phyloP scores from a whole-genome alignment of 352 stramenopile species.

The Globisporangium radiosum region DNA sequence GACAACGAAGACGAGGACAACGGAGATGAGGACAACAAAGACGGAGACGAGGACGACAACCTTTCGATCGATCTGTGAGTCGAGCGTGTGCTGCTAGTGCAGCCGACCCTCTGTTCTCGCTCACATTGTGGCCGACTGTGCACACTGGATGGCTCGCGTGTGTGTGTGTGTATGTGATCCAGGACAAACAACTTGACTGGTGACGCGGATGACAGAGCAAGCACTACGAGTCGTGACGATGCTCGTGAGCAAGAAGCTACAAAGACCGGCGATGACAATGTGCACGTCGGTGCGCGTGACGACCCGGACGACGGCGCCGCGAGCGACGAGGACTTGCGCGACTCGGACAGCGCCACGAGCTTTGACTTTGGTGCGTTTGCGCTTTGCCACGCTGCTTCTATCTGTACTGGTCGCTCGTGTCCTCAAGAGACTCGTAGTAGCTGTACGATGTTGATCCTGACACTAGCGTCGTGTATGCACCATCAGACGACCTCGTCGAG shows the following conservation, averaged over 20 bases:
- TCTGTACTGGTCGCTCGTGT: no score
- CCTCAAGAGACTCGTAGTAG: no score
- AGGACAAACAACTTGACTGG: background rate
- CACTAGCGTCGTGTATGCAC: no score
- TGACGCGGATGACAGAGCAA: background rate
- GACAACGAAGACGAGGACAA: background rate
- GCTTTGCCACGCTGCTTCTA: no score
- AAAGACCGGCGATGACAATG: background rate
- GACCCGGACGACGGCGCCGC: background rate
- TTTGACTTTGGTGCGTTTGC: slow-evolving; percentile 48
- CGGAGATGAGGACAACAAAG: background rate
- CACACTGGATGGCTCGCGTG: no score
- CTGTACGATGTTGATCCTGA: no score
- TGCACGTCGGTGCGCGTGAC: background rate
- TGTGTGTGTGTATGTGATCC: background rate
- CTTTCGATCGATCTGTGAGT: slow-evolving; percentile 67
- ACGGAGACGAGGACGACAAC: slow-evolving; percentile 13
- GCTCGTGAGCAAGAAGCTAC: background rate
- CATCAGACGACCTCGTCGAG: slow-evolving; percentile 33
- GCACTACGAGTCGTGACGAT: background rate
- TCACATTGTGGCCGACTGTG: background rate
- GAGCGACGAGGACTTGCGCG: no score
- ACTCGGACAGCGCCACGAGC: slow-evolving; percentile 16
- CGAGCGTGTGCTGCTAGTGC: background rate
- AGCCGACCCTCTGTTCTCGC: slow-evolving; percentile 1